Evolutionary conservation across 2,329 filamentous ascomycete genomes (phyloP), one percentile per base, ranked within the genome.

Genomic region (Gnomoniopsis smithogilvyi): DNA sequence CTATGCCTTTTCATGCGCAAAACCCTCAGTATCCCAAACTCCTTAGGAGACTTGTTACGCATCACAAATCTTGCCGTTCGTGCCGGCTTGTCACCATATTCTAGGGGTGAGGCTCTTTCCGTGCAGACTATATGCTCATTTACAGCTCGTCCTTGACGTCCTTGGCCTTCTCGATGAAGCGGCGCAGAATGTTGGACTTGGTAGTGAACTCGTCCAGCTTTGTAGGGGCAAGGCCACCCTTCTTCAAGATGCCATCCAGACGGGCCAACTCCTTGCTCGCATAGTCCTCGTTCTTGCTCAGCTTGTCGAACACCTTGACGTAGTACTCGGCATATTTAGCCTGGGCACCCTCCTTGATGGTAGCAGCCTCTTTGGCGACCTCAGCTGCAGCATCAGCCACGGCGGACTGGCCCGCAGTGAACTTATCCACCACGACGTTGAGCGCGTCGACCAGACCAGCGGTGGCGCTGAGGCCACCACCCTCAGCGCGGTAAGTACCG

Each of bases 301-400:
- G 78, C 86, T 97, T 98, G 72, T 91, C 85, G 62, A 95, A 89
- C 56, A 96, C 92, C 73, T 91, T 91, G 73, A 95, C 81, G 75
- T 99, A 98, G 84, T 99, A 99, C 76, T 93, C 84, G 50, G 91
- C 91, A 71, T 94, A 96, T 80, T 91, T 91, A 74, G 88, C 75
- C 74, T 85, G 78, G 14, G 77, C 78, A 62, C 78, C 73, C 55
- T 83, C 87, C 76, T 88, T 84, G 54, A 95, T 73, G 54, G 76
- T 78, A 67, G 82, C 81, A 22, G 87, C 87, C 62, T 86, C 84
- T 78, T 89, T 88, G 79, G 89, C 88, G 55, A 90, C 81, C 75
- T 96, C 89, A 47, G 81, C 80, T 36, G 85, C 80, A 22, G 92
- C 83, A 64, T 88, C 85, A 48, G 84, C 78, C 57, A 91, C 75